Evolutionary conservation across 139 green algal genomes (phyloP).

Genomic region (Chlamydomonas sp.): DNA sequence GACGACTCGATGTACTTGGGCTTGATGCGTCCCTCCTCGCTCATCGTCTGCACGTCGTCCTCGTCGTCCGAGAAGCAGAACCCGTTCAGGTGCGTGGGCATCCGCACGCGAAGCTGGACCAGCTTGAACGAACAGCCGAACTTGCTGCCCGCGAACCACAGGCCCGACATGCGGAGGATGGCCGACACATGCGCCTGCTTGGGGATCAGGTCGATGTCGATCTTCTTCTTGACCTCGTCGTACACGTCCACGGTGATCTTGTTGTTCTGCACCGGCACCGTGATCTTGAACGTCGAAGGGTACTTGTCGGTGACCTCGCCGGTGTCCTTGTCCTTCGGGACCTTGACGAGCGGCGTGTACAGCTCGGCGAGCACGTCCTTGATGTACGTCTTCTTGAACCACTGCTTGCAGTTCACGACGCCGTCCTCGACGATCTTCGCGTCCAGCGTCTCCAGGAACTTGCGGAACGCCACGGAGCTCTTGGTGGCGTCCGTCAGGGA

Average conservation of each 20-base stretch:
- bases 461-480: not conserved
- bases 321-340: not conserved
- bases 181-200: not conserved
- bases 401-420: not conserved
- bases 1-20: too few species aligned
- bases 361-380: too few species aligned
- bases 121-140: not conserved
- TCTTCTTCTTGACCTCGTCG: not conserved
- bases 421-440: not conserved
- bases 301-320: constrained; percentile 3
- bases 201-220: not conserved
- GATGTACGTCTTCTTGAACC: too few species aligned
- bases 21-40: too few species aligned
- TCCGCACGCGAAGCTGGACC: not conserved
- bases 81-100: not conserved
- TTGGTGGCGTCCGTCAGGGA: not conserved
- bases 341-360: not conserved
- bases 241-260: not conserved
- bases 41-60: not conserved
- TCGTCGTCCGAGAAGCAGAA: not conserved
- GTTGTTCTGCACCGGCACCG: not conserved
- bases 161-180: not conserved
- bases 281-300: not conserved
- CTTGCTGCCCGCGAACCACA: not conserved
- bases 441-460: not conserved